Percentiles rank a stretch among this genome's conserved stretches.
Conservation (phyloP, 805 yeast genomes). For the Cyberlindnera euphorbiiphila region DNA sequence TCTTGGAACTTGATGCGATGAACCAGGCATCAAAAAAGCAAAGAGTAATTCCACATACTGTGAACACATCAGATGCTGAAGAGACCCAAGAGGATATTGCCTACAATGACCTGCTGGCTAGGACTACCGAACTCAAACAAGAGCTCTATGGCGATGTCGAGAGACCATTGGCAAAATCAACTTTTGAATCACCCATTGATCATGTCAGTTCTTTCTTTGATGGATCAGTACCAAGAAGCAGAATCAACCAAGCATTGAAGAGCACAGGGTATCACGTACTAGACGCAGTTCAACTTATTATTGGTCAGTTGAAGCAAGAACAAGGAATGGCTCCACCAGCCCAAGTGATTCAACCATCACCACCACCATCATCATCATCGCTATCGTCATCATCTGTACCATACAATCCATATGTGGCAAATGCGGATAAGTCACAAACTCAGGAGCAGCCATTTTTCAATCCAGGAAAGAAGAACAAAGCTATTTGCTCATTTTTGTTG, state of each 20-base stretch:
- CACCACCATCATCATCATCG: background rate
- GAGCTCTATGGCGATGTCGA: constrained; percentile 19
- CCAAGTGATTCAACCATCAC: background rate
- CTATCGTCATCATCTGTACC: background rate
- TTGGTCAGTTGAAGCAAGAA: constrained; percentile 20
- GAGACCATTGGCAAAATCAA: constrained; percentile 6
- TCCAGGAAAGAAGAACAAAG: constrained; percentile 18
- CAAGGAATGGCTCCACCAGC: constrained; percentile 1
- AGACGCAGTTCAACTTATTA: constrained; percentile 21
- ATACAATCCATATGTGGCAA: background rate
- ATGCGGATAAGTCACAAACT: too few species aligned
- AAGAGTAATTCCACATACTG: background rate
- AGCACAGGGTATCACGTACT: constrained; percentile 35
- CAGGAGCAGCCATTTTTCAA: constrained; percentile 15
- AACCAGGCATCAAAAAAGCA: constrained; percentile 2
- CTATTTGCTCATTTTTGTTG: constrained; percentile 39
- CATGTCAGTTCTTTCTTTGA: constrained; percentile 33
- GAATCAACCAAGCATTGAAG: constrained; percentile 35
- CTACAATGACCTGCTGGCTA: constrained; percentile 19
- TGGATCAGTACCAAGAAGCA: constrained; percentile 28
- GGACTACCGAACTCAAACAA: constrained; percentile 18
- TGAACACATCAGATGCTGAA: background rate
- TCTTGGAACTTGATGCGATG: constrained; percentile 17
- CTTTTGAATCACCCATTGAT: constrained; percentile 36
- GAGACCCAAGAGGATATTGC: constrained; percentile 10